phyloP scores from a whole-genome alignment of 139 green algal species.

The Picochlorum sp. region DNA sequence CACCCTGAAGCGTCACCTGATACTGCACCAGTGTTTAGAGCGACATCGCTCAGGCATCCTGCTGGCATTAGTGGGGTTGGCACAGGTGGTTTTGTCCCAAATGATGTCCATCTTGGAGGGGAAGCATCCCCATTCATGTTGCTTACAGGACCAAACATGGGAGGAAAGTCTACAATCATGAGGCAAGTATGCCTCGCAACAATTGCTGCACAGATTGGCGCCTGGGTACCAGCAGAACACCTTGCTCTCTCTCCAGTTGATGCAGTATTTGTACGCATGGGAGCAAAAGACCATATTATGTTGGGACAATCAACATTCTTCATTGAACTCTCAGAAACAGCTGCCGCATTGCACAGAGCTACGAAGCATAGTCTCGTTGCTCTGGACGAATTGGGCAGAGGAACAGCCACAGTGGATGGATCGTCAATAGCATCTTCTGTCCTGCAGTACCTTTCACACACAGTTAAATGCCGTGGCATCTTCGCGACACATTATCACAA shows the following conservation, averaged over 20 bases:
- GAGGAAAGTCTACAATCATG: constrained; percentile 92
- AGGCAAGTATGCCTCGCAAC: constrained; percentile 83
- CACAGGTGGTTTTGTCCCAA: constrained; percentile 81
- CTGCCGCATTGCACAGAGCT: constrained; percentile 61
- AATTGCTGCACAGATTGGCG: constrained; percentile 80
- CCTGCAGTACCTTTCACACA: constrained; percentile 60
- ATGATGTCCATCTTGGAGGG: constrained; percentile 78
- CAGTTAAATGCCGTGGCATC: constrained; percentile 60
- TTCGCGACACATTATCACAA: constrained; percentile 98
- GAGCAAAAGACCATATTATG: constrained; percentile 86
- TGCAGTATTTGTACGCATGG: constrained; percentile 93
- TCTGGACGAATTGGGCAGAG: constrained; percentile 93
- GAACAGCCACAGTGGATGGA: constrained; percentile 93
- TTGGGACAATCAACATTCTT: constrained; percentile 90
- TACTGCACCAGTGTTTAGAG: constrained; percentile 38
- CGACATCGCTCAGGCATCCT: constrained; percentile 64
- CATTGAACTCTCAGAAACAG: constrained; percentile 93
- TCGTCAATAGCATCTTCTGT: constrained; percentile 89
- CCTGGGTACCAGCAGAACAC: constrained; percentile 73
- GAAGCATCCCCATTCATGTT: constrained; percentile 49
- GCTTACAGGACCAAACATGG: constrained; percentile 96
- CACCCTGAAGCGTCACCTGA: not conserved
- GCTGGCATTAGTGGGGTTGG: constrained; percentile 49
- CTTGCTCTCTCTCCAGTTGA: constrained; percentile 74
- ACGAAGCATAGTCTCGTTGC: constrained; percentile 68